Conservation (phyloP, 2,329 filamentous ascomycete genomes). For the Colletotrichum shisoi region DNA sequence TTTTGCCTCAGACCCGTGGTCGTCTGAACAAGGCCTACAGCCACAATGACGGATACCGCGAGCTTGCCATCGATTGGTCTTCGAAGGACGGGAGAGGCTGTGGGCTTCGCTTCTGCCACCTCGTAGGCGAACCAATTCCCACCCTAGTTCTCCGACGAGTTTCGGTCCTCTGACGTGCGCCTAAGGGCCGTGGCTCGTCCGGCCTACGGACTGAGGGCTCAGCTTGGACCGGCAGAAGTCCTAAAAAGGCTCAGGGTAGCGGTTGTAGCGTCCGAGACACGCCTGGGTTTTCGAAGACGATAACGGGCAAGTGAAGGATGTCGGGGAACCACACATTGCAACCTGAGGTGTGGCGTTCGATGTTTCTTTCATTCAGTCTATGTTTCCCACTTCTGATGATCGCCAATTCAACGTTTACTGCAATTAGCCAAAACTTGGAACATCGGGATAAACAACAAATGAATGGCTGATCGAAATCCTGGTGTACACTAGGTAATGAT, state of each 20-base stretch:
- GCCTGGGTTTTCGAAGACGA: slow-evolving; percentile 2
- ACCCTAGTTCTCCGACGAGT: slow-evolving; percentile 72
- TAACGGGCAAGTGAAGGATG: background rate
- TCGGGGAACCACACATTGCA: background rate
- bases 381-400: background rate
- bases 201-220: background rate
- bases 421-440: background rate
- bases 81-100: slow-evolving; percentile 18
- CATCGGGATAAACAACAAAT: background rate
- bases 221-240: slow-evolving; percentile 4
- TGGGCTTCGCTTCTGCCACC: background rate
- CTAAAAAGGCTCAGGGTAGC: slow-evolving; percentile 28
- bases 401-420: background rate
- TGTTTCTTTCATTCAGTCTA: background rate
- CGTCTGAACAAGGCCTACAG: slow-evolving; percentile 10
- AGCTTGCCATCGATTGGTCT: slow-evolving; percentile 6
- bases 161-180: slow-evolving; percentile 53
- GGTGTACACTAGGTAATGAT: too few species aligned
- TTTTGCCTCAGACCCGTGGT: slow-evolving; percentile 23
- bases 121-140: slow-evolving; percentile 67
- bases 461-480: background rate
- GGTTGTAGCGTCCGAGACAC: slow-evolving; percentile 13
- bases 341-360: background rate
- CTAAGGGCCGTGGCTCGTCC: background rate
- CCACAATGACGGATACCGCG: slow-evolving; percentile 15